Conservation (phyloP, 805 yeast genomes). For the Myxozyma neotropica region DNA sequence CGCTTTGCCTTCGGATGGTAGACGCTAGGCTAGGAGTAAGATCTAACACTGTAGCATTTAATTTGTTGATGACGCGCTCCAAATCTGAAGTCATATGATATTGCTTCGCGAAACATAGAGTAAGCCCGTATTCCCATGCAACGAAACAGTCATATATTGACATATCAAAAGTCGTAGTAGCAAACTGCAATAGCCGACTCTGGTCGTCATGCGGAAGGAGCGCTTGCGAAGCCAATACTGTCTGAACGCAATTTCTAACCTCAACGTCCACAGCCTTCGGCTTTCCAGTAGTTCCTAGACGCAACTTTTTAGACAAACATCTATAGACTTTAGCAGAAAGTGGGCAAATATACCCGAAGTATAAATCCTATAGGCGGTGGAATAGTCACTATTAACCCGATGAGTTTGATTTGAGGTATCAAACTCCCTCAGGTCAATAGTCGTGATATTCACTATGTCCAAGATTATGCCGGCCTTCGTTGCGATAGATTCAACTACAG, state of each 20-base stretch:
- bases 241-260: slow-evolving; percentile 27
- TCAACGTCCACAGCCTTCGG: slow-evolving; percentile 35
- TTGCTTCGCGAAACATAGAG: slow-evolving; percentile 32
- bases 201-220: slow-evolving; percentile 15
- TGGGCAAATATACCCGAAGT: slow-evolving; percentile 29
- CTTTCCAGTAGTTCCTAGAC: slow-evolving; percentile 32
- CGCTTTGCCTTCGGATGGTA: slow-evolving; percentile 12
- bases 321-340: background rate
- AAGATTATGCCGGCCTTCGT: background rate
- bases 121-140: slow-evolving; percentile 33
- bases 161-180: slow-evolving; percentile 35
- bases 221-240: slow-evolving; percentile 25
- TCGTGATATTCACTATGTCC: slow-evolving; percentile 4
- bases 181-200: slow-evolving; percentile 30
- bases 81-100: slow-evolving; percentile 24
- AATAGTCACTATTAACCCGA: background rate
- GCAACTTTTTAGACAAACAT: background rate
- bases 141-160: slow-evolving; percentile 35
- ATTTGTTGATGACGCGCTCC: slow-evolving; percentile 14
- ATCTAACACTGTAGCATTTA: slow-evolving; percentile 31
- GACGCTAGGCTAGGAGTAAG: slow-evolving; percentile 37
- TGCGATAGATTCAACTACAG: background rate
- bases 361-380: slow-evolving; percentile 33
- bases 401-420: background rate
- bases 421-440: background rate